phyloP scores from a whole-genome alignment of 352 stramenopile species.

The Pythium insidiosum region DNA sequence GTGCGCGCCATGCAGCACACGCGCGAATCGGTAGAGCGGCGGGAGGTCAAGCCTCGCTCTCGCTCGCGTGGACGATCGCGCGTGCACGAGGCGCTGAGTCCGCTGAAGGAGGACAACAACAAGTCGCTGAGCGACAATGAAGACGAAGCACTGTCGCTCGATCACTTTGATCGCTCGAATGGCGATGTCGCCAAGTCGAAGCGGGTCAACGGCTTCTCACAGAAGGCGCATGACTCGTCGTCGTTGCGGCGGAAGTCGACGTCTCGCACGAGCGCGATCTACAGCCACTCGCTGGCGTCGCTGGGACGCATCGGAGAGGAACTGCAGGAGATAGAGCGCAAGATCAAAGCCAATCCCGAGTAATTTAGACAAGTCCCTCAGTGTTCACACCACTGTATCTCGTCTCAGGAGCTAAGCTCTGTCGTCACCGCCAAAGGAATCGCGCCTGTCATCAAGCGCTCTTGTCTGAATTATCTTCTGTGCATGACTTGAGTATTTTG shows the following conservation, averaged over 20 bases:
- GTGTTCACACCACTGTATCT: too few relatives aligned
- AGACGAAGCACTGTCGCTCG: slow-evolving; percentile 13
- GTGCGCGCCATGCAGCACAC: slow-evolving; percentile 31
- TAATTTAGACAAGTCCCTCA: slow-evolving; percentile 2
- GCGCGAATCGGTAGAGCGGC: slow-evolving; percentile 27
- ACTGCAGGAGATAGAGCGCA: slow-evolving; percentile 62
- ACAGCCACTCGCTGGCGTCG: slow-evolving; percentile 40
- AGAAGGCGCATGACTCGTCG: not conserved
- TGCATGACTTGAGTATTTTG: too few relatives aligned
- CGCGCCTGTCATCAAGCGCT: too few relatives aligned
- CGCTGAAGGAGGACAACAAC: too few relatives aligned
- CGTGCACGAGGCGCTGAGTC: slow-evolving; percentile 2
- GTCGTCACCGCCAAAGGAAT: too few relatives aligned
- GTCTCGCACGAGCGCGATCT: slow-evolving; percentile 23
- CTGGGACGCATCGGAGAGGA: slow-evolving; percentile 52
- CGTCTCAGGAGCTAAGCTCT: too few relatives aligned
- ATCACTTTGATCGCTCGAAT: slow-evolving; percentile 16
- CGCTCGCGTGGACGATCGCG: not conserved
- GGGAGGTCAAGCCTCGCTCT: slow-evolving; percentile 19
- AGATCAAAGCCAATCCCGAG: slow-evolving; percentile 38
- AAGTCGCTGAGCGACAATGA: slow-evolving; percentile 8
- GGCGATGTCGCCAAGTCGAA: slow-evolving; percentile 2
- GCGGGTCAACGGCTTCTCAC: not conserved
- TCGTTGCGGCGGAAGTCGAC: not conserved
- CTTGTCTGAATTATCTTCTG: too few relatives aligned